Evolutionary conservation across 352 stramenopile species (phyloP), one percentile per base, ranked within the genome.

Genomic region (Phytopythium aichiense): DNA sequence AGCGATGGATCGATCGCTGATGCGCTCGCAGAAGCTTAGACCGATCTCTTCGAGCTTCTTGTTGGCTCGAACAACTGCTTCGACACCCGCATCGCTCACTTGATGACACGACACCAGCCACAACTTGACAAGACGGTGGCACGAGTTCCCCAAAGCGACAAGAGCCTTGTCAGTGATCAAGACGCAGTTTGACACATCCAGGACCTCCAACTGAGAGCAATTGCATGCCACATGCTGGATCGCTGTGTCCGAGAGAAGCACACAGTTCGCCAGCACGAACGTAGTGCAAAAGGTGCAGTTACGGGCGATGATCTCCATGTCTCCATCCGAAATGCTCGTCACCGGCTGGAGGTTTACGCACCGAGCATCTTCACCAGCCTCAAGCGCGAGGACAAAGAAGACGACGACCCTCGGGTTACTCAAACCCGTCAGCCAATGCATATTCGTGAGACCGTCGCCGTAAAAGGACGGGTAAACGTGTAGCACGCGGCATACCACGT

Each of bases 51-150:
- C 71, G 0, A 94, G 81, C 48, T 69, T 73, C 30, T 67, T 55
- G 35, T 88, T 89, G 0, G 57, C 52, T 3, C 68, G 63, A 0
- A 85, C 88, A 0, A 91, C 65, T 1, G 80, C 81, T 58, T 91
- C 84, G 2, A 97, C 68, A 1, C 88, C 88, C 23, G 86, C 66
- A 51, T 97, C 90, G 4, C 68, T 89, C 48, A 98, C 76, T 51
- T 87, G 61, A 56, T 81, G 74, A 48, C 91, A 97, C 25, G 71
- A 63, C 0, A 69, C 64, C 33, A 93, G 66, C 54, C 68, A 78
- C 9, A 95, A 59, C 0, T 67, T 64, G 31, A 84, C 74, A 0
- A 97, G 63, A 3, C 73, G 66, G 28, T 72, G 66, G 25, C 79
- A 91, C 31, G 76, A 72, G 54, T 80, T 89, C 0, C 67, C 77